Conservation (phyloP, 495 filamentous ascomycete species). For the Penicillium cataractarum region DNA sequence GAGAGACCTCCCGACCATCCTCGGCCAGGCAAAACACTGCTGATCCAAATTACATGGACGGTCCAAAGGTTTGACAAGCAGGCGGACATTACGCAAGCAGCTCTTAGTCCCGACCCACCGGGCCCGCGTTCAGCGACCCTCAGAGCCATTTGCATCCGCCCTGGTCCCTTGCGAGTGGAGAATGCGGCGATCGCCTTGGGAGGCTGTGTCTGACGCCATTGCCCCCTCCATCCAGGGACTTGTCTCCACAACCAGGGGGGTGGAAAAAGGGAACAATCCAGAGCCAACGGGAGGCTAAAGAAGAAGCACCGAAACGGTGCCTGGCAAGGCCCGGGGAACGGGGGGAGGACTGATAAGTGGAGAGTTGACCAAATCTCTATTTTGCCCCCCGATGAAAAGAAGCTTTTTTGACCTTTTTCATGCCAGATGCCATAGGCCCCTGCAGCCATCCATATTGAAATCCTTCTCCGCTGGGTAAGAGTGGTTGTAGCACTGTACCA, state of each 20-base stretch:
- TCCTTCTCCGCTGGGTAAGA: background rate
- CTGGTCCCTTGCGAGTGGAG: conserved; percentile 50
- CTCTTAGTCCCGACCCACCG: conserved; percentile 37
- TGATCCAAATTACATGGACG: conserved; percentile 44
- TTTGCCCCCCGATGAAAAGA: background rate
- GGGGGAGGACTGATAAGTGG: background rate
- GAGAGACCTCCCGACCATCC: conserved; percentile 16
- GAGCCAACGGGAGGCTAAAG: background rate
- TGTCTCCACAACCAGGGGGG: conserved; percentile 9
- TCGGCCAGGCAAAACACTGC: conserved; percentile 21
- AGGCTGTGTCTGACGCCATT: conserved; percentile 42
- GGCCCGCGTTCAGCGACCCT: conserved; percentile 42
- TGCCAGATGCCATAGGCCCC: background rate
- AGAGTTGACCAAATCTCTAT: background rate
- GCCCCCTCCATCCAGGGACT: conserved; percentile 18
- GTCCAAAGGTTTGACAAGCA: conserved; percentile 22
- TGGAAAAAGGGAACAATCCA: conserved; percentile 12
- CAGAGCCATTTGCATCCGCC: conserved; percentile 37
- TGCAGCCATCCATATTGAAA: conserved; percentile 1
- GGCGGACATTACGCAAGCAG: conserved; percentile 50
- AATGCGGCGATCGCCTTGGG: conserved; percentile 46
- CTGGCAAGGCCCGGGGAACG: conserved; percentile 1
- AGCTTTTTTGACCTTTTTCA: conserved; percentile 9
- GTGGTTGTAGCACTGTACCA: background rate
- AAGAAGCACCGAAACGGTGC: background rate